These are phyloP conservation scores for Vaucheria bursata DNA, from an alignment of 352 stramenopile species.

Conservation along the genomic window DNA sequence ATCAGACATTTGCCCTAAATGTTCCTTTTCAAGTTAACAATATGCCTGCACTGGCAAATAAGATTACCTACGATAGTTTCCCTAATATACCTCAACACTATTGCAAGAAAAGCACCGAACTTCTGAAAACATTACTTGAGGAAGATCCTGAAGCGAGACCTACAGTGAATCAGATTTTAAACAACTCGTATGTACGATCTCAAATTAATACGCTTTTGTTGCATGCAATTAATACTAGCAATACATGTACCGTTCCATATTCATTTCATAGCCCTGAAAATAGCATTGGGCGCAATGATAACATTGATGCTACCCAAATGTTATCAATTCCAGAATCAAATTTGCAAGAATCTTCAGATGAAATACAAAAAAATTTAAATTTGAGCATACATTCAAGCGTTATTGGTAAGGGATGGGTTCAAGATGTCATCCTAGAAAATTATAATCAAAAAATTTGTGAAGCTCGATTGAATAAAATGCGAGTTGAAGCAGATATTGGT, in stretches of 20 bases:
- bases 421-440: neutral
- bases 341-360: too few species aligned
- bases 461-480: neutral
- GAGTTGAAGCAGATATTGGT: neutral
- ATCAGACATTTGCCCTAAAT: conserved; percentile 55
- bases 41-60: conserved; percentile 1
- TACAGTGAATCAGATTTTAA: neutral
- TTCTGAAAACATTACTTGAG: neutral
- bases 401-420: neutral
- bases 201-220: neutral
- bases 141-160: neutral
- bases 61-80: neutral
- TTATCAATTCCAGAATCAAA: too few species aligned
- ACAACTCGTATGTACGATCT: neutral
- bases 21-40: conserved; percentile 37
- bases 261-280: neutral
- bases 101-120: neutral
- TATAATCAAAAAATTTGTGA: neutral
- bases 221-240: neutral
- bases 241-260: neutral
- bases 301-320: neutral
- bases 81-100: neutral
- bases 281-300: neutral
- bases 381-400: too few species aligned
- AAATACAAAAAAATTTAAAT: too few species aligned